These are phyloP conservation scores for Meripilus lineatus DNA, from an alignment of 1,284 basidiomycete species.

Conservation along the genomic window DNA sequence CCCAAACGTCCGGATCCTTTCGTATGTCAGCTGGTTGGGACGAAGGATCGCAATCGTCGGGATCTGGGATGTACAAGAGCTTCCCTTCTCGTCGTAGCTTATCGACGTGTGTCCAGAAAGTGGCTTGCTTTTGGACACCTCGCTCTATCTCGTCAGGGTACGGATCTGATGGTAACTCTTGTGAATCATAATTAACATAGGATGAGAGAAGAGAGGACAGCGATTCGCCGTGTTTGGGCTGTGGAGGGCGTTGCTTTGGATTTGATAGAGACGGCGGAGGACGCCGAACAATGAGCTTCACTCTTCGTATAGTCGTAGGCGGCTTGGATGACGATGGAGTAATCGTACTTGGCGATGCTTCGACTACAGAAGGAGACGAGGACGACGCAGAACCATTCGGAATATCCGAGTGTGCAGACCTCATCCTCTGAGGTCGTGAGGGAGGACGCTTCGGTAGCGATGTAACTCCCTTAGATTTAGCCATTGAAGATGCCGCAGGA, in stretches of 20 bases:
- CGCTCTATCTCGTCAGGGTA: no score
- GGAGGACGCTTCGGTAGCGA: not conserved
- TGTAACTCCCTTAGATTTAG: no score
- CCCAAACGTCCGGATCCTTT: constrained; percentile 39
- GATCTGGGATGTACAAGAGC: constrained; percentile 21
- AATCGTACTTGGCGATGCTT: no score
- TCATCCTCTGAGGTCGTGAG: no score
- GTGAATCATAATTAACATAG: no score
- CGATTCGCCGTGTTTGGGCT: constrained; percentile 47
- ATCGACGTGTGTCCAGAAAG: constrained; percentile 49
- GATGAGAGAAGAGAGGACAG: constrained; percentile 55
- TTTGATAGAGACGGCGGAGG: constrained; percentile 59
- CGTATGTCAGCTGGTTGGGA: constrained; percentile 6
- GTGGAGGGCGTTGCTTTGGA: constrained; percentile 60
- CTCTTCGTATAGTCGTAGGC: constrained; percentile 43
- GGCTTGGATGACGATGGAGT: constrained; percentile 20
- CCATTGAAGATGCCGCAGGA: no score
- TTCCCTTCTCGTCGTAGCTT: constrained; percentile 37
- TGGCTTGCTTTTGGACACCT: constrained; percentile 46
- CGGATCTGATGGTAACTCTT: no score
- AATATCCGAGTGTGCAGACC: not conserved
- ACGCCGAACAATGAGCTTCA: constrained; percentile 64
- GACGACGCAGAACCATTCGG: not conserved
- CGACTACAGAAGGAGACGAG: constrained; percentile 12
- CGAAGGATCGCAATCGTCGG: constrained; percentile 9